phyloP scores from a whole-genome alignment of 805 yeast genomes.

The Lipomyces sp. region DNA sequence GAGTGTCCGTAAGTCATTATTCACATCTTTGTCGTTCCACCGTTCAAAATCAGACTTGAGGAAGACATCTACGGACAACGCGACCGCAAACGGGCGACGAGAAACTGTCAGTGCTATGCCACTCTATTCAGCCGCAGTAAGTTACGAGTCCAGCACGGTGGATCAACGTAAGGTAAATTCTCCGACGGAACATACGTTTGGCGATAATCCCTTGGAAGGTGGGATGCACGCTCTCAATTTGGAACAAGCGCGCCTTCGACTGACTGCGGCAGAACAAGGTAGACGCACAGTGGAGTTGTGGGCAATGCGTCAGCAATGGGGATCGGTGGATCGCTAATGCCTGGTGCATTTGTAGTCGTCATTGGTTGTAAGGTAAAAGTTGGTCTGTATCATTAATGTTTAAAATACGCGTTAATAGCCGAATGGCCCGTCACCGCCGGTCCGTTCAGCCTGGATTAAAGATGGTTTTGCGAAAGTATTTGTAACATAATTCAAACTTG shows the following conservation, averaged over 20 bases:
- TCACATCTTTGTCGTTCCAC: constrained; percentile 21
- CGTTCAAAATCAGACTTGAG: constrained; percentile 14
- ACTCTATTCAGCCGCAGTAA: not conserved
- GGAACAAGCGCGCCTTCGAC: constrained; percentile 7
- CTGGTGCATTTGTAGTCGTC: not conserved
- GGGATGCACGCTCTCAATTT: not conserved
- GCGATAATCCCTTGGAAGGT: not conserved
- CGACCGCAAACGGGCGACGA: not conserved
- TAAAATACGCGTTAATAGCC: not conserved
- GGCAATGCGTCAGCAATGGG: constrained; percentile 19
- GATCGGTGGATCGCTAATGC: not conserved
- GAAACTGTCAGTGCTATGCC: not conserved
- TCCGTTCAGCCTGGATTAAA: no score
- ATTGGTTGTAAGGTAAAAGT: not conserved
- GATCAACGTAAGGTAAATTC: not conserved
- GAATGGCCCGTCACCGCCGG: no score
- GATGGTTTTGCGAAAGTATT: not conserved
- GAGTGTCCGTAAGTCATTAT: constrained; percentile 13
- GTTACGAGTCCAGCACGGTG: not conserved
- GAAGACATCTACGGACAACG: not conserved
- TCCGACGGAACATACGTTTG: not conserved
- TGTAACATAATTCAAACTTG: no score
- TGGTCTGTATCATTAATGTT: not conserved
- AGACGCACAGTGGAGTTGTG: constrained; percentile 25
- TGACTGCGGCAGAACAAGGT: constrained; percentile 29